Evolutionary conservation across 768 basidiomycete species (phyloP).

Genomic region (Cantharellus anzutake): DNA sequence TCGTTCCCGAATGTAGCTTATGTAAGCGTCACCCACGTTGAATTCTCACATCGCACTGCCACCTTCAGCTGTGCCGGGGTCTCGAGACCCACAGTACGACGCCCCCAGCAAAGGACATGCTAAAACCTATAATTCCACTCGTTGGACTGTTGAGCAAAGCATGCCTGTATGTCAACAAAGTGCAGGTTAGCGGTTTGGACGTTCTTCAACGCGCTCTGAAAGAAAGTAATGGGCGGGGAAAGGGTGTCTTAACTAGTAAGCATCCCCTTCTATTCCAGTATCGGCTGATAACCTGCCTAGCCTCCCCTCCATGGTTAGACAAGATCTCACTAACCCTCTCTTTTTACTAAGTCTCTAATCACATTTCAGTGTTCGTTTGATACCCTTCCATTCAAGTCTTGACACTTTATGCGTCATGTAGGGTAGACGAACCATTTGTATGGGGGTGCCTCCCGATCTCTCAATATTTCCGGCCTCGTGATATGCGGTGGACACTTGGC

Average conservation of each 20-base stretch:
- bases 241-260: conserved; percentile 58
- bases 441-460: conserved; percentile 69
- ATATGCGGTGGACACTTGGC: conserved; percentile 73
- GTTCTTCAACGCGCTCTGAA: conserved; percentile 43
- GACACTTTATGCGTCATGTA: background rate
- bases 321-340: background rate
- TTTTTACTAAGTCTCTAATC: conserved; percentile 55
- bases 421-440: conserved; percentile 59
- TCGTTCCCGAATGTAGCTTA: no score
- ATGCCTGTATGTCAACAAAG: conserved; percentile 37
- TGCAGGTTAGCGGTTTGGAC: conserved; percentile 53
- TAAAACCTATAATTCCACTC: background rate
- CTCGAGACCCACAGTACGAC: no score
- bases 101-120: no score
- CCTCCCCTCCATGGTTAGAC: background rate
- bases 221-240: conserved; percentile 27
- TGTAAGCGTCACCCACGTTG: no score
- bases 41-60: no score
- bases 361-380: conserved; percentile 65
- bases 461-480: conserved; percentile 38
- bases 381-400: background rate
- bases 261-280: background rate
- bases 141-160: conserved; percentile 62
- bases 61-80: no score
- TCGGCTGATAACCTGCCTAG: background rate